Base-by-base conservation (phyloP, 306 rosid genomes). In the Rubus parviflorus region DNA sequence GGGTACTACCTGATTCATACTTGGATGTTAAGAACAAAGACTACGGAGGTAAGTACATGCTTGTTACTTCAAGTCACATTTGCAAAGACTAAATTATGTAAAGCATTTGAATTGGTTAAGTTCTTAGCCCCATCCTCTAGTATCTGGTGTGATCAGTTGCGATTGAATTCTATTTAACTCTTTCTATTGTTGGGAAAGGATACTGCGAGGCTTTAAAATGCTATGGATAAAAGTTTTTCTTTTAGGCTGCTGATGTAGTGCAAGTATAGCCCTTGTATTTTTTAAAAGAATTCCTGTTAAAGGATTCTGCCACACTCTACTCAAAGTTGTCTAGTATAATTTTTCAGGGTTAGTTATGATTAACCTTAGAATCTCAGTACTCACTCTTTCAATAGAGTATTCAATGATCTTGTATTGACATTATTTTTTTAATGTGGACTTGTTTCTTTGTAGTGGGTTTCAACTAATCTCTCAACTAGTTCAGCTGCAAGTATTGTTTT, bases 1-100 rank as follows among this genome's bases (percentile, higher is more conserved):
- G 99, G 98, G 99, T 96, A 14, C 98, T 96, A 81, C 99, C 99
- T 22, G 99, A 96, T 85, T 96, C 98, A 0, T 96, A 92, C 86
- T 73, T 96, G 96, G 97, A 91, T 83, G 99, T 96, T 0, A 89
- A 53, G 89, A 91, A 92, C 73, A 91, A 92, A 75, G 94, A 96
- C 80, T 96, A 96, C 67, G 99, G 99, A 87, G 99, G 99, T 96
- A 84, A 75, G 40, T 1, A 70, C 57, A 45, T 67, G n/a, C 66
- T 58, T 46, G 46, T 79, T 62, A 53, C 23, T 45, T 54, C n/a
- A 22, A 4, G 0, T 72, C 40, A 25, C 10, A 14, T 6, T 56
- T 42, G 38, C 42, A 15, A 56, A 20, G 14, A 22, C 8, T 40
- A 3, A 20, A 7, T 30, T 8, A 22, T 68, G 23, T n/a, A 14